A percentile compares a stretch with the other conserved stretches of the same genome.
Evolutionary conservation across 345 rosid species (phyloP).

Genomic region (Toxicodendron radicans): DNA sequence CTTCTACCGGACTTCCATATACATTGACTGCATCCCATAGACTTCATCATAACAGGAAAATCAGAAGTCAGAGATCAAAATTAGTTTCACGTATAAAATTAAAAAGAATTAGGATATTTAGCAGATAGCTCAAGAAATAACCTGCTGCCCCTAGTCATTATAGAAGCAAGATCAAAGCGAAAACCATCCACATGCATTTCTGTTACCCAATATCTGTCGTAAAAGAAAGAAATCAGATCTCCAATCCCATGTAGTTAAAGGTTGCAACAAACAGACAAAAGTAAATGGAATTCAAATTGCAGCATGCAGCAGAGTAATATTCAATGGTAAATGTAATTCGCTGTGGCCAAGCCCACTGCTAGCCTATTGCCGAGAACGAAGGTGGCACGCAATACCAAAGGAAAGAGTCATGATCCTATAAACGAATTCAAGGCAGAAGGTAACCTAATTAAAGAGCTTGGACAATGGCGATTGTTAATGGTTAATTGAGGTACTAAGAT

Average conservation of each 20-base stretch:
- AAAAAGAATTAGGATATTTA: conserved; percentile 16
- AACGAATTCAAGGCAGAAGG: background rate
- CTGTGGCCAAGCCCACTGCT: too few relatives aligned
- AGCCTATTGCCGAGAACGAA: too few relatives aligned
- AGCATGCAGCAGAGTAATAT: background rate
- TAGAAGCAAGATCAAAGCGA: conserved; percentile 98
- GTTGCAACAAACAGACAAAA: background rate
- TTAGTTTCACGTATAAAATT: background rate
- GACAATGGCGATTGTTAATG: too few relatives aligned
- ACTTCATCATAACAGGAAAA: conserved; percentile 35
- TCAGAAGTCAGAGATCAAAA: conserved; percentile 14
- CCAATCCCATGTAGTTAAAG: background rate
- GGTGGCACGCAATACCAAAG: background rate
- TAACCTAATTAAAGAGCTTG: too few relatives aligned
- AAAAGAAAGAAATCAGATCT: conserved; percentile 21
- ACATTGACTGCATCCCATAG: conserved; percentile 92
- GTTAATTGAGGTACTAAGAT: too few relatives aligned
- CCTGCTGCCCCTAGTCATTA: conserved; percentile 95
- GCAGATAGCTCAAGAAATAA: conserved; percentile 25
- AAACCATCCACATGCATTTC: conserved; percentile 99
- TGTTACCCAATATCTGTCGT: conserved; percentile 89
- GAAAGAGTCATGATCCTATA: background rate
- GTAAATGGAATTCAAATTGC: background rate
- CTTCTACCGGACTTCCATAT: conserved; percentile 65
- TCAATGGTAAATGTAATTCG: background rate